These are phyloP conservation scores for Scortechinia acanthostroma DNA, from an alignment of 2,329 filamentous ascomycete species.

Conservation along the genomic window DNA sequence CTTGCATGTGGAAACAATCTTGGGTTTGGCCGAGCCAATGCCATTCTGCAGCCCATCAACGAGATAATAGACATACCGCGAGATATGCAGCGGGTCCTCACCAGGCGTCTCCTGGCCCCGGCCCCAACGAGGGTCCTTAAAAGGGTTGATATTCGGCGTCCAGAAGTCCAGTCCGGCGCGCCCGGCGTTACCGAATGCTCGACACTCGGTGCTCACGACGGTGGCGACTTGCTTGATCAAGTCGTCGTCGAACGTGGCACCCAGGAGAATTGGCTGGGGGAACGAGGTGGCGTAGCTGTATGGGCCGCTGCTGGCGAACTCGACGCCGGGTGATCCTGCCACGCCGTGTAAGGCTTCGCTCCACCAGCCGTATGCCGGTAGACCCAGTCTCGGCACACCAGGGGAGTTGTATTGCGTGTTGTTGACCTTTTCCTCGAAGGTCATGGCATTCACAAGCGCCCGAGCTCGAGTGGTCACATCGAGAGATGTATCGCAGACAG, in stretches of 20 bases:
- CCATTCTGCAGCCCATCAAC: conserved; percentile 44
- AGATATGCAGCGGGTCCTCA: conserved; percentile 42
- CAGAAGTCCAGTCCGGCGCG: conserved; percentile 48
- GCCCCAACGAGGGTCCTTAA: conserved; percentile 56
- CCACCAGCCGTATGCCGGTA: conserved; percentile 51
- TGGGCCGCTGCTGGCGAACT: conserved; percentile 39
- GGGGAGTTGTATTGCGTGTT: no score
- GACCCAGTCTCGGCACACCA: conserved; percentile 41
- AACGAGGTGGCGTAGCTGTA: conserved; percentile 59
- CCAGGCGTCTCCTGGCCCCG: conserved; percentile 53
- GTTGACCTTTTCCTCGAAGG: background rate
- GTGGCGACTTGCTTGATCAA: conserved; percentile 47
- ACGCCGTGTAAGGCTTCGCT: conserved; percentile 50
- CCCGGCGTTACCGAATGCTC: conserved; percentile 57
- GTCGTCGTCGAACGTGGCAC: conserved; percentile 56
- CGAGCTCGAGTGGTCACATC: no score
- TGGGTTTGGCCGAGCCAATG: conserved; percentile 23
- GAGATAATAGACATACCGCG: conserved; percentile 40
- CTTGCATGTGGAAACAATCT: conserved; percentile 48
- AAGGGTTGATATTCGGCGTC: conserved; percentile 64
- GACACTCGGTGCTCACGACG: conserved; percentile 49
- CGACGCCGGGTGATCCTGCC: conserved; percentile 37
- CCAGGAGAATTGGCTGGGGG: conserved; percentile 54
- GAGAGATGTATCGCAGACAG: no score
- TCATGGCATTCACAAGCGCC: background rate